These are phyloP conservation scores for Erucastrum elatum DNA, from an alignment of 345 rosid species.

Conservation along the genomic window DNA sequence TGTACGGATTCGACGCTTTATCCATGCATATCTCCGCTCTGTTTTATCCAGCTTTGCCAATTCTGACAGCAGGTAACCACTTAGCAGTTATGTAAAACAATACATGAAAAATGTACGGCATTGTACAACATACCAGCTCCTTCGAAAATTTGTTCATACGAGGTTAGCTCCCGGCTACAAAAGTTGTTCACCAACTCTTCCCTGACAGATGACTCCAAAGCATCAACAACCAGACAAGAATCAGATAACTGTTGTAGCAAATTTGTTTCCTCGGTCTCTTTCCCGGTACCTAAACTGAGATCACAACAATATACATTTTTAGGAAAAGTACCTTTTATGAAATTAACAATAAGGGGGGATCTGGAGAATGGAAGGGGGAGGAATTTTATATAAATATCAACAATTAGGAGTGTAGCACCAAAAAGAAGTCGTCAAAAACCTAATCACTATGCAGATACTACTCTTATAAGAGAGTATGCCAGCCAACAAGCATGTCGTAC, in stretches of 20 bases:
- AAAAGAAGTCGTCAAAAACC: constrained; percentile 6
- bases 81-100: constrained; percentile 5
- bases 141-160: constrained; percentile 97
- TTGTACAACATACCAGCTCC: constrained; percentile 79
- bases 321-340: neutral
- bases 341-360: neutral
- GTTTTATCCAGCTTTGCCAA: constrained; percentile 97
- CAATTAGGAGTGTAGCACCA: neutral
- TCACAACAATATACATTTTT: constrained; percentile 22
- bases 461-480: neutral
- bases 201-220: constrained; percentile 97
- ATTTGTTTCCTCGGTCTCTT: constrained; percentile 87
- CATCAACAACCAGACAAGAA: constrained; percentile 98
- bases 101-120: constrained; percentile 14
- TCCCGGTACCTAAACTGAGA: constrained; percentile 97
- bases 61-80: constrained; percentile 47
- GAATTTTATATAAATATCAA: neutral
- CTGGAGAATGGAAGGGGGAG: neutral
- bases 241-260: constrained; percentile 88
- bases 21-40: constrained; percentile 97
- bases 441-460: neutral
- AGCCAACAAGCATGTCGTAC: constrained; percentile 6
- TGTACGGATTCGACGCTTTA: constrained; percentile 92
- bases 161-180: constrained; percentile 96
- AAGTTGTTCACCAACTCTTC: constrained; percentile 98